A percentile compares a stretch with the other conserved stretches of the same genome.
Evolutionary conservation across 495 filamentous ascomycete genomes (phyloP).

Genomic region (Clohesyomyces aquaticus): DNA sequence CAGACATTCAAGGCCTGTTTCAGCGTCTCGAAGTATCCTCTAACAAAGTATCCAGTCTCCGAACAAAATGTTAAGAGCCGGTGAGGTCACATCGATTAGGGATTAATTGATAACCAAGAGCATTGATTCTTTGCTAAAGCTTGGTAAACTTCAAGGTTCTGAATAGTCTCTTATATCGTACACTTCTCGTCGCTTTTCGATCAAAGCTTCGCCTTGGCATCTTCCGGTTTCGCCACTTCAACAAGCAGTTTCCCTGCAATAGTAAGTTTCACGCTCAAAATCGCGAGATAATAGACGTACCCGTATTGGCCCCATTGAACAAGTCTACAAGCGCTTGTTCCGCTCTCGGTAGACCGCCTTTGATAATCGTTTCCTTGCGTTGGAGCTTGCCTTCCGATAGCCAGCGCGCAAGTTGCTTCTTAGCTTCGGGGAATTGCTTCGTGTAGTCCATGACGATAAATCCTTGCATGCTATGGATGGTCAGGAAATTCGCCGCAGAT

Average conservation of each 20-base stretch:
- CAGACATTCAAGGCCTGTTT: too few relatives aligned
- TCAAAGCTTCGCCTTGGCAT: conserved; percentile 32
- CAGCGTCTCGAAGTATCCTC: too few relatives aligned
- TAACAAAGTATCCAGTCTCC: too few relatives aligned
- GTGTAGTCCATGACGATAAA: conserved; percentile 61
- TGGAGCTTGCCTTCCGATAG: conserved; percentile 59
- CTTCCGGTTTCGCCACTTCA: conserved; percentile 34
- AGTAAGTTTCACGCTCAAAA: conserved; percentile 12
- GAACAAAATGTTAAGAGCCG: too few relatives aligned
- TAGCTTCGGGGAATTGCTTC: conserved; percentile 52
- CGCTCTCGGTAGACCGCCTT: conserved; percentile 56
- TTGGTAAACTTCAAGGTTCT: too few relatives aligned
- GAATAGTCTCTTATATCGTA: too few relatives aligned
- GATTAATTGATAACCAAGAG: too few relatives aligned
- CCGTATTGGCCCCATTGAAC: conserved; percentile 56
- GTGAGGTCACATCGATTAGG: too few relatives aligned
- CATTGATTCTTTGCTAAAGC: too few relatives aligned
- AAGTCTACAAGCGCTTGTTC: conserved; percentile 55
- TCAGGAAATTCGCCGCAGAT: too few relatives aligned
- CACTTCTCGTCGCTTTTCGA: background rate
- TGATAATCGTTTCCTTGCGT: conserved; percentile 59
- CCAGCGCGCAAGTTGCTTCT: conserved; percentile 55
- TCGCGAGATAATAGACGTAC: conserved; percentile 41
- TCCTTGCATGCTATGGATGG: conserved; percentile 57
- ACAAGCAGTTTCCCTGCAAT: conserved; percentile 35